These are phyloP conservation scores for Batkoa obscura DNA, from an alignment of 371 early-diverging fungal species.

Conservation along the genomic window DNA sequence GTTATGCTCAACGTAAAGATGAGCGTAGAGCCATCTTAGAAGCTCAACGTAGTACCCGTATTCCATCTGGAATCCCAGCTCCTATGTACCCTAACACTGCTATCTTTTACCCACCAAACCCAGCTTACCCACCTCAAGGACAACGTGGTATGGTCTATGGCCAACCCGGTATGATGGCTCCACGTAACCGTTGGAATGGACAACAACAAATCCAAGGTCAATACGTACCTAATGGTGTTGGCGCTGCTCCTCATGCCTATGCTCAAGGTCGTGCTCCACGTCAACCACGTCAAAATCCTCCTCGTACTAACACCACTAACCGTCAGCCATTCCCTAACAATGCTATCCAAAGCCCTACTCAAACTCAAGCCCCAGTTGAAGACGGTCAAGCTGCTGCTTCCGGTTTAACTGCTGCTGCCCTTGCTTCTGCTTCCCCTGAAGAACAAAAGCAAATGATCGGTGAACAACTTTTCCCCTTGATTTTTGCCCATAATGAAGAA, in stretches of 20 bases:
- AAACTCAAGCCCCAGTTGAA: slow-evolving; percentile 33
- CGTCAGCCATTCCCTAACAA: slow-evolving; percentile 17
- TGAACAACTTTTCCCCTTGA: slow-evolving; percentile 75
- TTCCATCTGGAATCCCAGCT: slow-evolving; percentile 9
- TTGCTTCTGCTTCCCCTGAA: slow-evolving; percentile 64
- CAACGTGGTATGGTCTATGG: slow-evolving; percentile 52
- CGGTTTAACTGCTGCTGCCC: slow-evolving; percentile 51
- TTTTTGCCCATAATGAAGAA: slow-evolving; percentile 36
- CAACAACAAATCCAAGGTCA: not conserved
- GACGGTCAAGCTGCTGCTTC: slow-evolving; percentile 22
- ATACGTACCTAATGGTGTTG: slow-evolving; percentile 17
- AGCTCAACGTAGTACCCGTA: slow-evolving; percentile 77
- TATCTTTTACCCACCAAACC: slow-evolving; percentile 17
- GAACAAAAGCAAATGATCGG: slow-evolving; percentile 90
- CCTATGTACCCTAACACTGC: slow-evolving; percentile 13
- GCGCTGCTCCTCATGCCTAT: not conserved
- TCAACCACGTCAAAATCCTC: slow-evolving; percentile 5
- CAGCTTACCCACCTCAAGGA: slow-evolving; percentile 37
- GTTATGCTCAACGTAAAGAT: slow-evolving; percentile 94
- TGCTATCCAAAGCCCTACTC: slow-evolving; percentile 18
- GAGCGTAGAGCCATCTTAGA: slow-evolving; percentile 81
- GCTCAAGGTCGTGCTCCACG: slow-evolving; percentile 5
- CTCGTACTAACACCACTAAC: slow-evolving; percentile 14
- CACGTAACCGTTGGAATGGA: slow-evolving; percentile 10
- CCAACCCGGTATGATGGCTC: slow-evolving; percentile 41